A percentile compares a stretch with the other conserved stretches of the same genome.
These are phyloP conservation scores for Wallacemonas sp. DNA, from an alignment of 208 protist genomes.

Conservation along the genomic window DNA sequence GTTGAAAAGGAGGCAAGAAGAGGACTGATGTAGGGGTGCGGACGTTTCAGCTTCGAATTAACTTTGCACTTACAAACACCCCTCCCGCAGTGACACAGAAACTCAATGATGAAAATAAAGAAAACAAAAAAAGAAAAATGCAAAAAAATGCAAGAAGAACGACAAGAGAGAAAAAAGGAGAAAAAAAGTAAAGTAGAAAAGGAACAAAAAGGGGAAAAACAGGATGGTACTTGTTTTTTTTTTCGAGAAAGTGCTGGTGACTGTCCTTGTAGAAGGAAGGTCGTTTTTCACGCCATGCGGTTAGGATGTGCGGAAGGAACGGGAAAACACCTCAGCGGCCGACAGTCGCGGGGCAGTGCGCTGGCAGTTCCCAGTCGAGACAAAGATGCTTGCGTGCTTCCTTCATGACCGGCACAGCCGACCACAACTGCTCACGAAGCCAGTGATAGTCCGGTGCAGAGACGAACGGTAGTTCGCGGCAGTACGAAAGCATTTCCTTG, in stretches of 20 bases:
- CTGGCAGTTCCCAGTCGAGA: slow-evolving; percentile 22
- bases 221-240: too few species aligned
- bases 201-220: slow-evolving; percentile 18
- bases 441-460: slow-evolving; percentile 70
- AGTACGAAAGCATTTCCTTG: slow-evolving; percentile 66
- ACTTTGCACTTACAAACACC: too few species aligned
- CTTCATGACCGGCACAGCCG: neutral
- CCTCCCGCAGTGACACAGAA: too few species aligned
- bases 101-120: slow-evolving; percentile 6
- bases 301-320: neutral
- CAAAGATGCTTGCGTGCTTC: slow-evolving; percentile 2
- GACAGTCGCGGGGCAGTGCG: neutral
- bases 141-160: slow-evolving; percentile 8
- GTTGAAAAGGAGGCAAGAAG: slow-evolving; percentile 15
- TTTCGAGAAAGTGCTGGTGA: too few species aligned
- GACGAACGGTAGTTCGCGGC: slow-evolving; percentile 62
- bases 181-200: slow-evolving; percentile 19
- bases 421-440: slow-evolving; percentile 9
- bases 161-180: slow-evolving; percentile 19
- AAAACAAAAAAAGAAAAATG: slow-evolving; percentile 16
- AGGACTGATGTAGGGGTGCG: too few species aligned
- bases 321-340: too few species aligned
- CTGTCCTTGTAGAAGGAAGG: too few species aligned
- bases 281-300: neutral
- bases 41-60: too few species aligned